Percentiles rank a stretch among this genome's conserved stretches.
Conservation (phyloP, 441 rosid genomes). For the Adansonia madagascariensis region DNA sequence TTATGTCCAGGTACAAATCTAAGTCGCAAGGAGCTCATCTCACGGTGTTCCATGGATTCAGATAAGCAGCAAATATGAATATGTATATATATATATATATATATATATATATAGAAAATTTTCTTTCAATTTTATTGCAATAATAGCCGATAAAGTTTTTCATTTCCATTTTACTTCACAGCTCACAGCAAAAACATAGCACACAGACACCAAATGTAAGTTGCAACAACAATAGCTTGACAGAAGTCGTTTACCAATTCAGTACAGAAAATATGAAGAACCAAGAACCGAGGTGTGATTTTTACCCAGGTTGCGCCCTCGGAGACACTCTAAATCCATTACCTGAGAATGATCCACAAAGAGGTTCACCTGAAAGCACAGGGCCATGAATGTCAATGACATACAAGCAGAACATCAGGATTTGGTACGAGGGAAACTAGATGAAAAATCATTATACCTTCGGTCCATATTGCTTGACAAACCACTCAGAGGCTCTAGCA, state of each 20-base stretch:
- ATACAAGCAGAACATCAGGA: not conserved
- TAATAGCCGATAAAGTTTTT: not conserved
- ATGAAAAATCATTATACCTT: conserved; percentile 45
- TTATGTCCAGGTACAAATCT: too few relatives aligned
- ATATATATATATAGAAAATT: not conserved
- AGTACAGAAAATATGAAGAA: conserved; percentile 53
- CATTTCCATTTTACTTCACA: not conserved
- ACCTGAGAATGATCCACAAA: conserved; percentile 90
- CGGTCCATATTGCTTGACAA: conserved; percentile 74
- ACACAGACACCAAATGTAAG: not conserved
- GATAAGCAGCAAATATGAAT: not conserved
- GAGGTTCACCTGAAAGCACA: conserved; percentile 75
- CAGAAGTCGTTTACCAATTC: conserved; percentile 21
- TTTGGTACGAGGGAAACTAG: not conserved
- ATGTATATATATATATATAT: too few relatives aligned
- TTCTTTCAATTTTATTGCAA: not conserved
- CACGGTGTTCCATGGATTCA: not conserved
- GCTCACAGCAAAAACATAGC: not conserved
- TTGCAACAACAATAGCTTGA: not conserved
- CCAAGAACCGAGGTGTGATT: conserved; percentile 52
- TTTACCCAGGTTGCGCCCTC: conserved; percentile 67
- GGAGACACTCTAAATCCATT: conserved; percentile 79
- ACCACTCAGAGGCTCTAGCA: conserved; percentile 77
- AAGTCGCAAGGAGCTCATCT: not conserved
- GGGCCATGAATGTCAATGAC: conserved; percentile 7